A percentile compares a stretch with the other conserved stretches of the same genome.
Evolutionary conservation across 1,139 yeast genomes (phyloP).

Genomic region (Suhomyces kunorum): DNA sequence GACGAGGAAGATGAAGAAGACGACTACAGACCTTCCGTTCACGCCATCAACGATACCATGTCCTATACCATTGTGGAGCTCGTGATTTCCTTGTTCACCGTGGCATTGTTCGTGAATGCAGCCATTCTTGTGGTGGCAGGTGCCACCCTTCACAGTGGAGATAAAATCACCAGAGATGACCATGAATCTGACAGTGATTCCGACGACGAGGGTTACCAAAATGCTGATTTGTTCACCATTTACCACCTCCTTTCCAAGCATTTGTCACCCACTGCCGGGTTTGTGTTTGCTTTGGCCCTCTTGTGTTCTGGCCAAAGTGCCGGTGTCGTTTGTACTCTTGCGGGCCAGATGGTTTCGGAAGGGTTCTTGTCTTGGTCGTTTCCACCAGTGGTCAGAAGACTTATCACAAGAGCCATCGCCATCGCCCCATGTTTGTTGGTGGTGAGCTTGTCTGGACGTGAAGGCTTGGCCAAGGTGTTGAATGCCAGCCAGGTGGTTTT

Average conservation of each 20-base stretch:
- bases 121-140: constrained; percentile 87
- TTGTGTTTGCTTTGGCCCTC: constrained; percentile 87
- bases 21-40: constrained; percentile 63
- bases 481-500: constrained; percentile 88
- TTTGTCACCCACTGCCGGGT: constrained; percentile 88
- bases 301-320: constrained; percentile 97
- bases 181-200: constrained; percentile 12
- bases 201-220: constrained; percentile 41
- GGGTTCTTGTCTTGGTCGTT: constrained; percentile 87
- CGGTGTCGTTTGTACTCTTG: constrained; percentile 95
- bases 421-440: constrained; percentile 86
- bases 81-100: constrained; percentile 70
- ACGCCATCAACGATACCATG: constrained; percentile 71
- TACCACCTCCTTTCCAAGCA: constrained; percentile 71
- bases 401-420: constrained; percentile 82
- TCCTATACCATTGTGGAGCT: constrained; percentile 74
- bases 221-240: constrained; percentile 85
- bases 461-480: constrained; percentile 77
- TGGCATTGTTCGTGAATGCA: constrained; percentile 82
- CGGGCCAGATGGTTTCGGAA: constrained; percentile 96
- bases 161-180: constrained; percentile 20
- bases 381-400: constrained; percentile 82
- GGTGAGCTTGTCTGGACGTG: constrained; percentile 75
- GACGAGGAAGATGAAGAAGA: constrained; percentile 24
- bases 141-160: constrained; percentile 52